Evolutionary conservation across 2,329 filamentous ascomycete genomes (phyloP), one percentile per base, ranked within the genome.

Genomic region (Pseudocercospora cruenta): DNA sequence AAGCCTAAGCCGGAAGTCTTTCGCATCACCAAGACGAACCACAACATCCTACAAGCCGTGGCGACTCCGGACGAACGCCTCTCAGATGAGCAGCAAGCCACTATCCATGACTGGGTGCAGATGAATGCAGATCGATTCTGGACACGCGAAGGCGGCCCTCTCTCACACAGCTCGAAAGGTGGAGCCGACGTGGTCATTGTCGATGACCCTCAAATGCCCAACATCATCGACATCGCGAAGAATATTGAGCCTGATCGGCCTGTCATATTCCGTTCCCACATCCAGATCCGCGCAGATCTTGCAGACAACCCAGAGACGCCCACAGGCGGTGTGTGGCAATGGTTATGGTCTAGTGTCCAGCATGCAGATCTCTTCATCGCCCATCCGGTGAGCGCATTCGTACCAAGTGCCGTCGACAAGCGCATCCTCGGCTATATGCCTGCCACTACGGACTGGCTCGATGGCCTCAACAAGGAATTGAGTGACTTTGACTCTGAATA

Each of bases 41-140:
- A 95, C 85, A 95, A 95, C 79, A 94, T 94, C 69, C 87, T 95
- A 2, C 92, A 95, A 79, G 92, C 91, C 8, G 91, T 94, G 49
- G 88, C 88, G 47, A 82, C 84, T 26, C 86, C 87, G 0, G 85
- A 86, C 2, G 85, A 91, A 71, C 85, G 87, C n/a, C 83, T 94
- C 33, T 87, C 84, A 0, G 71, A 82, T 0, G 85, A 90, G 1
- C 86, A 91, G 64, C 88, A 89, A 72, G 77, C 81, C 0, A 79
- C 82, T n/a, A 86, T 94, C 60, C 85, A 85, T 9, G 85, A 88
- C 55, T 95, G 92, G 92, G 89, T 91, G 64, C 80, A 83, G 12
- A 86, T 90, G 12, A 94, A 94, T 76, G 89, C 91, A 4, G 83
- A 88, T 60, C 84, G 90, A 55, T 93, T 91, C 77, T 95, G 92